phyloP scores from a whole-genome alignment of 768 basidiomycete species.

The Agrocybe pediades region DNA sequence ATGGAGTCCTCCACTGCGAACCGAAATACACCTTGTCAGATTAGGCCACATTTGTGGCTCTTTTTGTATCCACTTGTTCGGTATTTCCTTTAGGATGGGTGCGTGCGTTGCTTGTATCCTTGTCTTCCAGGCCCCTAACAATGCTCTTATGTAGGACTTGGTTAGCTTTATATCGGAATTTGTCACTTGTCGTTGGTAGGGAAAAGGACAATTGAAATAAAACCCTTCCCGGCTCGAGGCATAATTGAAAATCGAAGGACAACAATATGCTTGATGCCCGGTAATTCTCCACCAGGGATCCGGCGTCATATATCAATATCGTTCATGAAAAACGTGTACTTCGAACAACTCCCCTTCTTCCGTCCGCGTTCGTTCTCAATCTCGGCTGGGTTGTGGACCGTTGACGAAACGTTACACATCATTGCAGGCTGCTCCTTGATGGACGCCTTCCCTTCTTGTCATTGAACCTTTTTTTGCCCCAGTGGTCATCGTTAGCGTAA shows the following conservation, averaged over 20 bases:
- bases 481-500: conserved; percentile 9
- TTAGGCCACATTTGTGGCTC: neutral
- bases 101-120: neutral
- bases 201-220: neutral
- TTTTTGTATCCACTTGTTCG: neutral
- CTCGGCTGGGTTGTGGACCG: conserved; percentile 23
- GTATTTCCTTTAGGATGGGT: neutral
- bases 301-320: conserved; percentile 2
- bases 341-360: conserved; percentile 6
- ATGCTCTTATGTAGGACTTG: neutral
- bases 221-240: neutral
- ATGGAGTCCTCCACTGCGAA: neutral
- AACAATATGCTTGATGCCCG: neutral
- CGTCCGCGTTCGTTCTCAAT: conserved; percentile 9
- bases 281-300: conserved; percentile 17
- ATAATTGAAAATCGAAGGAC: conserved; percentile 13
- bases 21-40: neutral
- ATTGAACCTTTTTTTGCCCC: conserved; percentile 13
- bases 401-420: conserved; percentile 23
- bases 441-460: conserved; percentile 18
- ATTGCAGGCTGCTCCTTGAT: conserved; percentile 20
- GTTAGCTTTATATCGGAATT: neutral
- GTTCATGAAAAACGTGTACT: conserved; percentile 15
- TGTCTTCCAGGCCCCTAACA: neutral
- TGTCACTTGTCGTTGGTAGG: conserved; percentile 2